A percentile compares a stretch with the other conserved stretches of the same genome.
Evolutionary conservation across 2,329 filamentous ascomycete species (phyloP).

Genomic region (Hirsutella rhossiliensis): DNA sequence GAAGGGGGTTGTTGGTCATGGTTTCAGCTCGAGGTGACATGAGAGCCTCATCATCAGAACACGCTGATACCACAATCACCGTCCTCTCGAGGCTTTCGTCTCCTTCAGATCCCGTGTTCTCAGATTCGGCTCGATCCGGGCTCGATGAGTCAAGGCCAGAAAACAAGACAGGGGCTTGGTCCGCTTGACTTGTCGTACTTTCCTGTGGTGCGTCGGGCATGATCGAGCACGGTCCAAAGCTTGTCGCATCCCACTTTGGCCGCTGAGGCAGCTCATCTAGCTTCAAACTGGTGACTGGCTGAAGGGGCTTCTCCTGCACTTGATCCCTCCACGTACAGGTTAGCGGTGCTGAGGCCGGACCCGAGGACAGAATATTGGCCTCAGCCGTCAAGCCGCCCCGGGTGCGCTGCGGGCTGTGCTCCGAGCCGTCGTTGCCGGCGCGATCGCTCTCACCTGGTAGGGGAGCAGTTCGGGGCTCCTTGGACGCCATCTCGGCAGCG

Average conservation of each 20-base stretch:
- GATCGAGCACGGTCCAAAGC: too few relatives aligned
- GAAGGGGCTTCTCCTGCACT: constrained; percentile 17
- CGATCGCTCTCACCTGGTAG: constrained; percentile 40
- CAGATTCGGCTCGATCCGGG: neutral
- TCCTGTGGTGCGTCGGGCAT: too few relatives aligned
- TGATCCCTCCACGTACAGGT: constrained; percentile 45
- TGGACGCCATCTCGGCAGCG: constrained; percentile 37
- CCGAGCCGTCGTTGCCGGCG: constrained; percentile 25
- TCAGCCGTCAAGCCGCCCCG: constrained; percentile 42
- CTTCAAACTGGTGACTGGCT: neutral
- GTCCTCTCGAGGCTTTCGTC: constrained; percentile 14
- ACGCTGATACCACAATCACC: constrained; percentile 20
- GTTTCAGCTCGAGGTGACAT: constrained; percentile 62
- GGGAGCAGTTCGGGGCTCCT: constrained; percentile 49
- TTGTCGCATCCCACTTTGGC: constrained; percentile 18
- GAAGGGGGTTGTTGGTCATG: constrained; percentile 59
- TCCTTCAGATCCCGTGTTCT: neutral
- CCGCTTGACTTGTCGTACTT: too few relatives aligned
- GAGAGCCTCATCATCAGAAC: constrained; percentile 38
- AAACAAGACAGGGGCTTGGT: too few relatives aligned
- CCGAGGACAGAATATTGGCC: constrained; percentile 40
- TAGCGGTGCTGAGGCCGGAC: constrained; percentile 56
- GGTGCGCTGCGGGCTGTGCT: constrained; percentile 28
- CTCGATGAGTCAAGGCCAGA: too few relatives aligned
- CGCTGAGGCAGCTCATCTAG: constrained; percentile 17